Percentiles rank a stretch among this genome's conserved stretches.
These are phyloP conservation scores for Pugionium cornutum DNA, from an alignment of 345 rosid genomes.

Conservation along the genomic window DNA sequence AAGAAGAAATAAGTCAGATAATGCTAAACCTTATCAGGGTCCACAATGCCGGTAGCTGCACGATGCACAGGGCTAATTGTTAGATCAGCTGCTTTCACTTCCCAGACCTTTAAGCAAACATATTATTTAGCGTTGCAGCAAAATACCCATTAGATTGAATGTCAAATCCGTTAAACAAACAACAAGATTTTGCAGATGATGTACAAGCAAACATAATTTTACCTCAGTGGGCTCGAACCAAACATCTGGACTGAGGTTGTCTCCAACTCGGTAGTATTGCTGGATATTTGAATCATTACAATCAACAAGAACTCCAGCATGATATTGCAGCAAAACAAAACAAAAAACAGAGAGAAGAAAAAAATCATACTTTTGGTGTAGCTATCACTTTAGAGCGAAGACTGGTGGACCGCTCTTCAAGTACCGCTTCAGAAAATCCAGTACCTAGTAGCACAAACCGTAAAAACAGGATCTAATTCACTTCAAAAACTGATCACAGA, in stretches of 20 bases:
- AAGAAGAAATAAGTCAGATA: neutral
- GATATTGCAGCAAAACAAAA: slow-evolving; percentile 3
- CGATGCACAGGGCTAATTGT: slow-evolving; percentile 90
- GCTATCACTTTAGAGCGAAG: slow-evolving; percentile 78
- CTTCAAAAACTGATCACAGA: slow-evolving; percentile 15
- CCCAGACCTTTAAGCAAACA: slow-evolving; percentile 73
- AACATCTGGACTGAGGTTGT: slow-evolving; percentile 75
- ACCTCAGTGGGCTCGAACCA: slow-evolving; percentile 97
- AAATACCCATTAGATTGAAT: neutral
- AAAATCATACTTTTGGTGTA: slow-evolving; percentile 65
- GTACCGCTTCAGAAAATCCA: slow-evolving; percentile 82
- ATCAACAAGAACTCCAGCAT: slow-evolving; percentile 18
- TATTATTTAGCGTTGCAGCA: neutral
- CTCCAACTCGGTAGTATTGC: slow-evolving; percentile 76
- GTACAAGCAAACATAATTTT: slow-evolving; percentile 19
- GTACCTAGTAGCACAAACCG: slow-evolving; percentile 54
- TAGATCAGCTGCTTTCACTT: slow-evolving; percentile 96
- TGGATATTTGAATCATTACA: slow-evolving; percentile 38
- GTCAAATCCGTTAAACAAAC: neutral
- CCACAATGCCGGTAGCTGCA: slow-evolving; percentile 86
- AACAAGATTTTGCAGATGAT: neutral
- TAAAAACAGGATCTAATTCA: neutral
- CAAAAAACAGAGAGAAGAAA: neutral
- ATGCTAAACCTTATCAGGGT: slow-evolving; percentile 70
- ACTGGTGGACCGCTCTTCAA: slow-evolving; percentile 81